phyloP scores from a whole-genome alignment of 2,329 filamentous ascomycete species.

The Colletotrichum caudatum region DNA sequence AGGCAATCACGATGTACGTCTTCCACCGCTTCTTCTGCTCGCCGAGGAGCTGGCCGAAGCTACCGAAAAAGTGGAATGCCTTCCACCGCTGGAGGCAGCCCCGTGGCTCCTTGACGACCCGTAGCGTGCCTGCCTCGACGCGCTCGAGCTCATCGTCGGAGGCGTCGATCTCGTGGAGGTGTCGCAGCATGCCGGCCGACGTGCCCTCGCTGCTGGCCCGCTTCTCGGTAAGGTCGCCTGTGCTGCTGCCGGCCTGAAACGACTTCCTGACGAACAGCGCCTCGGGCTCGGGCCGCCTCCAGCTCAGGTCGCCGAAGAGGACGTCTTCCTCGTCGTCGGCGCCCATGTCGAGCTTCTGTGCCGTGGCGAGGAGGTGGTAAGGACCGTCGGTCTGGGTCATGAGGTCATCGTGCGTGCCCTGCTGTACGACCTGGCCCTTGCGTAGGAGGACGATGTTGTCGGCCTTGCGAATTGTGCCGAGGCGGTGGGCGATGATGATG shows the following conservation, averaged over 20 bases:
- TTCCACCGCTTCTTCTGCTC: conserved; percentile 41
- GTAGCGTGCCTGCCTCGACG: neutral
- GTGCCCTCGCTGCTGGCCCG: conserved; percentile 29
- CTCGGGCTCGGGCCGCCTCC: conserved; percentile 34
- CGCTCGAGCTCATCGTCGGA: conserved; percentile 37
- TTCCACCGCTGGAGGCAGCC: conserved; percentile 18
- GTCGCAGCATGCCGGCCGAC: conserved; percentile 16
- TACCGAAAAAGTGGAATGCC: conserved; percentile 30
- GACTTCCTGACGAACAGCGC: neutral
- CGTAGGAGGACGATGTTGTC: conserved; percentile 70
- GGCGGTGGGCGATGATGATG: conserved; percentile 68
- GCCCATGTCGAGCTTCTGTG: conserved; percentile 44
- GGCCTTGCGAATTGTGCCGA: conserved; percentile 65
- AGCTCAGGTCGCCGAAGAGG: conserved; percentile 43
- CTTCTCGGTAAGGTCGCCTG: conserved; percentile 35
- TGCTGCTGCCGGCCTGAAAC: conserved; percentile 23
- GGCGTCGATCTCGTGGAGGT: conserved; percentile 24
- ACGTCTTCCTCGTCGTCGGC: conserved; percentile 32
- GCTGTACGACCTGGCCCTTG: conserved; percentile 65
- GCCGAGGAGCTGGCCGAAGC: conserved; percentile 35
- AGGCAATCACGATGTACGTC: conserved; percentile 30
- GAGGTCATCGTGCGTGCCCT: conserved; percentile 68
- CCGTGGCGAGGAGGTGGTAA: conserved; percentile 59
- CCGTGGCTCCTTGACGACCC: conserved; percentile 25
- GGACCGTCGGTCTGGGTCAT: conserved; percentile 55